Percentiles rank a stretch among this genome's conserved stretches.
Evolutionary conservation across 345 rosid genomes (phyloP).

Genomic region (Combretum micranthum): DNA sequence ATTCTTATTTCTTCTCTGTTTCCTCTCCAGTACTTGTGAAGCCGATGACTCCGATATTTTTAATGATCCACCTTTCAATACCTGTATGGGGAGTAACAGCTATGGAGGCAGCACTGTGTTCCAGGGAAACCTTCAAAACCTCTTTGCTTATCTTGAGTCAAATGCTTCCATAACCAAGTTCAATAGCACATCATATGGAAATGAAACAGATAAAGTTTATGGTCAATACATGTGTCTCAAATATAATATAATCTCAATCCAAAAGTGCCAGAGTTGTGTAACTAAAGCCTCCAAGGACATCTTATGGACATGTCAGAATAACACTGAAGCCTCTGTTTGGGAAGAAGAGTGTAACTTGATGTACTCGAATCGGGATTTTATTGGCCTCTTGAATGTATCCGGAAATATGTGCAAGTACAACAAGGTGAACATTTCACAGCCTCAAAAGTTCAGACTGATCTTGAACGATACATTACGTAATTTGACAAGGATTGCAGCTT

Average conservation of each 20-base stretch:
- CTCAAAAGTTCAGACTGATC: conserved; percentile 8
- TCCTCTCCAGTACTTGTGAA: too few relatives aligned
- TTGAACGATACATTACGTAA: conserved; percentile 17
- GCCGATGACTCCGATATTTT: too few relatives aligned
- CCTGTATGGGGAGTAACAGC: conserved; percentile 3
- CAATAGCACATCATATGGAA: neutral
- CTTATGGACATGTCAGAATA: conserved; percentile 14
- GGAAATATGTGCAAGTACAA: conserved; percentile 18
- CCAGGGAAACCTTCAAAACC: neutral
- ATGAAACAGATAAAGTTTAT: neutral
- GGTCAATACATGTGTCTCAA: conserved; percentile 7
- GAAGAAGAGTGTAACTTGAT: conserved; percentile 30
- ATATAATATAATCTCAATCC: neutral
- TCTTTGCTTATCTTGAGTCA: conserved; percentile 4
- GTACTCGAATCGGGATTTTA: conserved; percentile 18
- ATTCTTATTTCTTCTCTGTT: too few relatives aligned
- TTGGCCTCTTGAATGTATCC: conserved; percentile 17
- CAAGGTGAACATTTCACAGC: conserved; percentile 9
- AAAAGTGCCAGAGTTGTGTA: conserved; percentile 14
- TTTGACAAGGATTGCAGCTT: conserved; percentile 18
- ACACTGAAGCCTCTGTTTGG: conserved; percentile 23
- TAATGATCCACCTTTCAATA: conserved; percentile 5
- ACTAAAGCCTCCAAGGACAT: conserved; percentile 11
- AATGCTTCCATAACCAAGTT: neutral
- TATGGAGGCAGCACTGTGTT: conserved; percentile 3